These are phyloP conservation scores for Candida suzukii DNA, from an alignment of 805 yeast species.

Conservation along the genomic window DNA sequence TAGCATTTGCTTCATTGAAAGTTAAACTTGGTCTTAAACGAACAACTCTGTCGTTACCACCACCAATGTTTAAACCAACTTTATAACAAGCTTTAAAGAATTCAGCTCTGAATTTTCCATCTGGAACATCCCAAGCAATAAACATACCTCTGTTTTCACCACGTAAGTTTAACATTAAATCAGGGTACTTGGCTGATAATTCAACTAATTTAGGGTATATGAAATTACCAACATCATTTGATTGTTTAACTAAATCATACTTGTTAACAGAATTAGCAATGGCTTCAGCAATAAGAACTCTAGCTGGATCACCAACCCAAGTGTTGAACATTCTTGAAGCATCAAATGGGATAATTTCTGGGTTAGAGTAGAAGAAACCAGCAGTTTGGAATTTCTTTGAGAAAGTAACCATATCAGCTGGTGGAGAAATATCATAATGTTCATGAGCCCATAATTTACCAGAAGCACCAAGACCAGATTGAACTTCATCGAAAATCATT, in stretches of 20 bases:
- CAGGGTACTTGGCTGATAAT: slow-evolving; percentile 50
- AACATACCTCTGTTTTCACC: slow-evolving; percentile 73
- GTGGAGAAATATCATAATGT: slow-evolving; percentile 65
- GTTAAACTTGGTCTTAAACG: slow-evolving; percentile 77
- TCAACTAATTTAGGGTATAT: slow-evolving; percentile 48
- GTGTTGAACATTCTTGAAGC: slow-evolving; percentile 92
- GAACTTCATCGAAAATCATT: slow-evolving; percentile 80
- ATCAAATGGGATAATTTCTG: slow-evolving; percentile 61
- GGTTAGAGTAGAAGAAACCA: slow-evolving; percentile 75
- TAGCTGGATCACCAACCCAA: slow-evolving; percentile 90
- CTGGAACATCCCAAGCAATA: slow-evolving; percentile 70
- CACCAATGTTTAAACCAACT: slow-evolving; percentile 75
- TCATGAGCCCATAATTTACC: slow-evolving; percentile 87
- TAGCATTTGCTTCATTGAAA: slow-evolving; percentile 77
- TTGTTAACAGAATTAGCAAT: slow-evolving; percentile 59
- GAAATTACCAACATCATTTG: slow-evolving; percentile 58
- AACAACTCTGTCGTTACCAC: slow-evolving; percentile 73
- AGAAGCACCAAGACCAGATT: slow-evolving; percentile 86
- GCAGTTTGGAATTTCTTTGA: slow-evolving; percentile 88
- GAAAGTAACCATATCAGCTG: slow-evolving; percentile 82
- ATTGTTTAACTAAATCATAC: slow-evolving; percentile 51
- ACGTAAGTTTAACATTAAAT: slow-evolving; percentile 47
- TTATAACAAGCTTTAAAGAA: slow-evolving; percentile 54
- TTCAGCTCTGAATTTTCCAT: slow-evolving; percentile 49
- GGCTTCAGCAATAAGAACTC: slow-evolving; percentile 67